Evolutionary conservation across 371 early-diverging fungal species (phyloP), one percentile per base, ranked within the genome.

Genomic region (Antonospora locustae): DNA sequence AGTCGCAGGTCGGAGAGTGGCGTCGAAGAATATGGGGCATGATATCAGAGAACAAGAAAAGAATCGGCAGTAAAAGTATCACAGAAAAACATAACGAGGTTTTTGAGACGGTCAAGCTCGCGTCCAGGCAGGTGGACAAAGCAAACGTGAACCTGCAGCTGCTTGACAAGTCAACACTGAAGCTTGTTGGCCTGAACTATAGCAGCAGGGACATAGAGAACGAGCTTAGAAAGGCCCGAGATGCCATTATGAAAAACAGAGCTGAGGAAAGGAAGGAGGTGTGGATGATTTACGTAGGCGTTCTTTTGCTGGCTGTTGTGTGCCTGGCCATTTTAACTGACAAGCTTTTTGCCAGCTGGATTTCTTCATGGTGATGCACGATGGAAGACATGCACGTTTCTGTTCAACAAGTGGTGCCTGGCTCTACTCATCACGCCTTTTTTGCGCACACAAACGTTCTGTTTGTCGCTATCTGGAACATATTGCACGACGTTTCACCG

Each of bases 161-260:
- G 44, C 39, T 70, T 12, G 58, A 52, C 5, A 56, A 51, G 28
- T 30, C 57, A n/a, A 68, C 65, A 3, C n/a, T 70, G 2, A 70
- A 66, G 29, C 55, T 70, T 9, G 43, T 52, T 34, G 58, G 66
- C 19, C 34, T 70, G 7, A 46, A 64, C 28, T 70, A 67, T 41
- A 59, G 64, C 11, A 66, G 50, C 45, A 47, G 29, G 30, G 71
- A 66, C n/a, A 63, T 70, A 11, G 66, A 62, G 38, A 61, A 49
- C n/a, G 67, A 20, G 7, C 39, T 70, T 19, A 24, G 17, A 1
- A 36, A 61, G 17, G 51, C 70, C 3, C 48, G 39, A 24, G 55
- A 58, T 40, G 64, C 56, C 27, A 30, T 69, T 9, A 30, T 40
- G 16, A 43, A 50, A 45, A 43, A 20, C 2, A 61, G 43, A 41